Evolutionary conservation across 768 basidiomycete genomes (phyloP), one percentile per base, ranked within the genome.

Genomic region (Phanerochaete carnosa): DNA sequence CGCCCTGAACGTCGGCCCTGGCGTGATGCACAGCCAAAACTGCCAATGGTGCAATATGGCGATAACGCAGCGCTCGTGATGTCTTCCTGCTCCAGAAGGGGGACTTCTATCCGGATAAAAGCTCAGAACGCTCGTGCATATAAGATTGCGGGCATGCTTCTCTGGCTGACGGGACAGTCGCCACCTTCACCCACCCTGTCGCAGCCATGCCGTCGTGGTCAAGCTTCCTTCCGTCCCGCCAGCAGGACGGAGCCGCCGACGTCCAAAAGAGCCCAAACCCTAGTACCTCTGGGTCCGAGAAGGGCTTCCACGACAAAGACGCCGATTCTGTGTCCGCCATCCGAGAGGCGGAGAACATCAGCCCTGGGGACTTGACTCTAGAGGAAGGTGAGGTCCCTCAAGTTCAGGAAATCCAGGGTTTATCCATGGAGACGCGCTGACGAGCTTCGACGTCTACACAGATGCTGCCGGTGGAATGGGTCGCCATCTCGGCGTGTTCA

Each of bases 401-500:
- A 12, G 39, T 19, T 9, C n/a, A n/a, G n/a, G n/a, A n/a, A n/a
- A n/a, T n/a, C n/a, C n/a, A n/a, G n/a, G n/a, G 8, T 43, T 19
- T 19, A 19, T 19, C 39, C 19, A 4, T 43, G 19, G 19, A 4
- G 16, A 43, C 16, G 19, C 8, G 39, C 39, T 43, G 16, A 43
- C 39, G 39, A 19, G 6, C 19, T 9, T 43, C 19, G 39, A 19
- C 19, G 16, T 3, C 22, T 23, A 32, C 53, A 22, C 56, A 82
- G 83, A 78, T 61, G 70, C 77, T 2, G 79, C 80, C 8, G 83
- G 83, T 26, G 83, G 83, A 6, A 79, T 85, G 69, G 82, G 83
- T 2, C 77, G 83, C 45, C 82, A 85, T 66, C 71, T 84, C 0
- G 83, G 83, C 5, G 76, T 84, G 0, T 80, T 80, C 58, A 82